Evolutionary conservation across 768 basidiomycete species (phyloP), one percentile per base, ranked within the genome.

Genomic region (Nidularia pulvinata): DNA sequence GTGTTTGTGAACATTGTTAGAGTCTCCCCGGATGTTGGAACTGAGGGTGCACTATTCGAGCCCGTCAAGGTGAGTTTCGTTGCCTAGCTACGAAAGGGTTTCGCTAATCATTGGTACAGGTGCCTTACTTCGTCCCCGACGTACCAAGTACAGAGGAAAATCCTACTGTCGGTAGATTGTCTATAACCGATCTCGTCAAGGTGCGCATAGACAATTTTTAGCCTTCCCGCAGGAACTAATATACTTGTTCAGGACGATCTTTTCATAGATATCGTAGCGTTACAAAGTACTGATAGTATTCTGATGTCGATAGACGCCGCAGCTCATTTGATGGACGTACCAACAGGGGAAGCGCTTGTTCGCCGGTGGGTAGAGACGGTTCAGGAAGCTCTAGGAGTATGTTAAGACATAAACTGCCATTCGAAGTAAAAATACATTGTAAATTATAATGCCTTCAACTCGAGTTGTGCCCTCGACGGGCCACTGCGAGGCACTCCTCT

Each of bases 401-500:
- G 55, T 49, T 60, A 57, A 43, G 14, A 11, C 39, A 13, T 11
- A 11, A 42, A 42, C 39, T 46, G 45, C 25, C 10, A 10, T 46
- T 10, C 45, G 14, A 46, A n/a, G 45, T n/a, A 46, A 10, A n/a
- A n/a, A 46, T 46, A 46, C 13, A 46, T 46, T 10, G 10, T n/a
- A 14, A 0, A n/a, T n/a, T 46, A 46, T 42, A 13, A 13, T 42
- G 13, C 39, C 11, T 42, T 42, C 45, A 22, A 49, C 48, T 35
- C 32, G 30, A 46, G 32, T 60, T 51, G 61, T 78, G 81, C 19
- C 80, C 84, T 56, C 79, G 77, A 53, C 95, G 82, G 19, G 97
- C 97, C 50, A 84, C 87, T 25, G 74, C 73, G 51, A 98, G 73
- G 70, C 96, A 98, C 59, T 89, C 82, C 36, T 86, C 77, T 62